Evolutionary conservation across 805 yeast species (phyloP).

Genomic region (Candida yuanshanica): DNA sequence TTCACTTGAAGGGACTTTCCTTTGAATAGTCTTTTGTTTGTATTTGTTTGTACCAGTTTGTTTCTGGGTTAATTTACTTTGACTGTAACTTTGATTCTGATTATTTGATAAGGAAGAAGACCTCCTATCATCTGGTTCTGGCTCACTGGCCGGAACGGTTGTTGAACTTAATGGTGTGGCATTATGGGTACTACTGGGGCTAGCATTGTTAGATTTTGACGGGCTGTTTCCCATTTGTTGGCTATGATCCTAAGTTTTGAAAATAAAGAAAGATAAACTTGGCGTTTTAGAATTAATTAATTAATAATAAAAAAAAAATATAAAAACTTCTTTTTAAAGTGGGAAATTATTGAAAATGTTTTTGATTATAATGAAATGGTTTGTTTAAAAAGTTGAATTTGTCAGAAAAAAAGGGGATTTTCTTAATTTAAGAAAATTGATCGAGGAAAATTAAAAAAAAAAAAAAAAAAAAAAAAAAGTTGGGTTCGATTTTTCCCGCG

Average conservation of each 20-base stretch:
- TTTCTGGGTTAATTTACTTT: neutral
- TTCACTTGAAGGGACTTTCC: conserved; percentile 8
- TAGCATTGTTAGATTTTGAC: conserved; percentile 36
- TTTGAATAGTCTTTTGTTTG: conserved; percentile 15
- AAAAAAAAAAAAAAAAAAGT: no score
- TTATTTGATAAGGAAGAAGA: conserved; percentile 30
- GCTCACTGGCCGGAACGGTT: conserved; percentile 29
- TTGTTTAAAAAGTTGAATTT: no score
- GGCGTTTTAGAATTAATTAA: neutral
- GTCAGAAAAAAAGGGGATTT: conserved; percentile 1
- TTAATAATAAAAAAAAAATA: no score
- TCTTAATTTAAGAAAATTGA: neutral
- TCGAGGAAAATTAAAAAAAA: no score
- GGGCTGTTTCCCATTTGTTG: conserved; percentile 58
- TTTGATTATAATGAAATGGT: neutral
- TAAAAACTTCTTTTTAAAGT: neutral
- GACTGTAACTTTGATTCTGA: conserved; percentile 2
- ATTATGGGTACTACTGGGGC: conserved; percentile 30
- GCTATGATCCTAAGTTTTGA: no score
- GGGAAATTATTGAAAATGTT: neutral
- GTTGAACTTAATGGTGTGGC: conserved; percentile 26
- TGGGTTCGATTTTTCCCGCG: neutral
- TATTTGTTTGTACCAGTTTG: conserved; percentile 12
- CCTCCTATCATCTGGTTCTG: conserved; percentile 46
- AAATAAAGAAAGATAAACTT: neutral